Conservation (phyloP, 306 rosid genomes). For the Begonia peltatifolia region DNA sequence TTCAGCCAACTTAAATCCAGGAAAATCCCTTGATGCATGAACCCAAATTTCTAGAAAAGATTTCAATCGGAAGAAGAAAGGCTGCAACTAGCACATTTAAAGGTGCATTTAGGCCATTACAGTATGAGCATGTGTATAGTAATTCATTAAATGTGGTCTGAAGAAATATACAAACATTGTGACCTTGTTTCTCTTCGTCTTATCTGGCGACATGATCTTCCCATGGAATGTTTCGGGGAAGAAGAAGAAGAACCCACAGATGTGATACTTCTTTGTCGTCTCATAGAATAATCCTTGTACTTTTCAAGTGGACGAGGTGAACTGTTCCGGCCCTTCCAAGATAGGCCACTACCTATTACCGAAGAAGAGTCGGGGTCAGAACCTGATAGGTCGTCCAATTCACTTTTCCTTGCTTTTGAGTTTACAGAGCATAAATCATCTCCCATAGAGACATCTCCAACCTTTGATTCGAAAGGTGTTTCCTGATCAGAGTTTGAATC, state of each 20-base stretch:
- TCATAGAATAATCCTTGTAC: constrained; percentile 26
- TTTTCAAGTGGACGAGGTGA: constrained; percentile 42
- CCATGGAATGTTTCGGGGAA: constrained; percentile 53
- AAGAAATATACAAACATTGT: constrained; percentile 5
- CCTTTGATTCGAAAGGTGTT: constrained; percentile 39
- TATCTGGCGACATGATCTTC: constrained; percentile 84
- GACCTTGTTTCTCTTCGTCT: constrained; percentile 53
- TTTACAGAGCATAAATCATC: constrained; percentile 21
- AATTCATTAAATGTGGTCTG: neutral
- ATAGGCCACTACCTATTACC: constrained; percentile 47
- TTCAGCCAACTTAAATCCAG: no score
- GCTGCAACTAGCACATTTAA: no score
- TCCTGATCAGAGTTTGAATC: constrained; percentile 68
- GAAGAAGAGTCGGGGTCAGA: constrained; percentile 53
- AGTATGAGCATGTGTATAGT: no score
- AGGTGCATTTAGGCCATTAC: no score
- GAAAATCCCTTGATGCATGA: no score
- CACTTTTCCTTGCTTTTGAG: constrained; percentile 29
- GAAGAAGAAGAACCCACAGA: constrained; percentile 25
- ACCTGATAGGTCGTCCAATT: constrained; percentile 40
- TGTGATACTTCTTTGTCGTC: constrained; percentile 40
- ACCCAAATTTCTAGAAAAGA: no score
- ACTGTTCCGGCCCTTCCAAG: constrained; percentile 77
- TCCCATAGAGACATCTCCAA: constrained; percentile 22
- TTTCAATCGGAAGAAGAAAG: no score